Base-by-base conservation (phyloP, 2,329 filamentous ascomycete species). In the Sclerotinia sclerotiorum region DNA sequence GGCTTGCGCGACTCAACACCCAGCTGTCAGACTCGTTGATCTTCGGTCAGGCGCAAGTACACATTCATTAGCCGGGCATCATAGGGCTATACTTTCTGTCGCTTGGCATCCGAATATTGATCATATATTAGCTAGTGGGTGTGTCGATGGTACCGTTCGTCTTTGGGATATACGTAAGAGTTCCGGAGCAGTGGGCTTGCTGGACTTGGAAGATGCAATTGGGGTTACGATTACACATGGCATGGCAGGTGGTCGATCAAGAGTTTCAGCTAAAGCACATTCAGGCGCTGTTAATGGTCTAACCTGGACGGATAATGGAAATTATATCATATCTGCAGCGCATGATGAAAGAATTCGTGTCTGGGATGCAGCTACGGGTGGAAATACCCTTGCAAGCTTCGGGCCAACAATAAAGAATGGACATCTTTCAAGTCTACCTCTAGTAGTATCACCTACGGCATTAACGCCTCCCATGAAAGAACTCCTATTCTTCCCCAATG, bases 91-190 rank as follows among this genome's bases (percentile, higher is more conserved):
- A 1, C 80, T 93, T 6, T 86, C 89, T 0, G 83, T 91, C 0
- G 85, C 88, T 5, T 98, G 95, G 95, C 94, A 92, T 68, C 94
- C 94, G 0, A 85, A 87, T 6, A 84, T 90, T 60, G 91, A 94
- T 58, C 87, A 97, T 75, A 82, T 96, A 5, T 84, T 98, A 3
- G 92, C 90, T 13, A 94, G 91, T 63, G 93, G 92, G 0, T 91
- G 92, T n/a, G 87, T 89, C 0, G 94, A 98, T 76, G 94, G 94
- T 27, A 90, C 88, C 13, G 88, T 94, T 2, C 87, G 93, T 29
- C 82, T 97, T 48, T 98, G 94, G 89, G 94, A 98, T 77, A 86
- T 97, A 35, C 85, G 94, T 4, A 88, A 91, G 44, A 91, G 92
- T 42, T 90, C 90, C 27, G 89, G 89, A 8, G 87, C 90, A 27